A percentile compares a stretch with the other conserved stretches of the same genome.
Evolutionary conservation across 805 yeast species (phyloP).

Genomic region (Metschnikowia cubensis): DNA sequence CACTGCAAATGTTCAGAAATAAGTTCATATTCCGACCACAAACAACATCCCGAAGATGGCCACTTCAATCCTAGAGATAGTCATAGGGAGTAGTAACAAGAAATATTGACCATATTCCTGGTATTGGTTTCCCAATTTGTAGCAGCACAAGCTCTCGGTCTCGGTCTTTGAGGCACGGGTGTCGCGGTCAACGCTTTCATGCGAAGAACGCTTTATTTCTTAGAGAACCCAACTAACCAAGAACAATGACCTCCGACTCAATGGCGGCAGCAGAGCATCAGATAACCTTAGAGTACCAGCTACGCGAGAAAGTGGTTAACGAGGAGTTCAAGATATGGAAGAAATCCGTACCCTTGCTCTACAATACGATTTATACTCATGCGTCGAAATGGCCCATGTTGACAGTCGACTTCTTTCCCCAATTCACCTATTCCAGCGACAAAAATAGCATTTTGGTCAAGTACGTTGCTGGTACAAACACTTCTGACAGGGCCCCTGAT

Average conservation of each 20-base stretch:
- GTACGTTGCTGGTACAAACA: conserved; percentile 48
- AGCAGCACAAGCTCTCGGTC: background rate
- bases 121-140: background rate
- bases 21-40: background rate
- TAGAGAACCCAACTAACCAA: background rate
- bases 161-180: background rate
- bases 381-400: conserved; percentile 69
- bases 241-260: conserved; percentile 9
- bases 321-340: conserved; percentile 83
- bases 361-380: conserved; percentile 67
- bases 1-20: background rate
- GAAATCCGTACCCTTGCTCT: conserved; percentile 73
- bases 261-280: conserved; percentile 31
- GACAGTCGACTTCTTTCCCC: conserved; percentile 66
- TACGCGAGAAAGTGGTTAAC: conserved; percentile 58
- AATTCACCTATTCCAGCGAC: conserved; percentile 26
- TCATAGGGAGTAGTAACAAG: no score
- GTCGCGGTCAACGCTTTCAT: background rate
- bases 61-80: background rate
- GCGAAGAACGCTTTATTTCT: background rate
- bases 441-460: conserved; percentile 29
- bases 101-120: background rate
- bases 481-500: conserved; percentile 39
- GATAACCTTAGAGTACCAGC: conserved; percentile 44
- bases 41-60: background rate